These are phyloP conservation scores for Heterobasidion occidentale DNA, from an alignment of 1,284 basidiomycete genomes.

Conservation along the genomic window DNA sequence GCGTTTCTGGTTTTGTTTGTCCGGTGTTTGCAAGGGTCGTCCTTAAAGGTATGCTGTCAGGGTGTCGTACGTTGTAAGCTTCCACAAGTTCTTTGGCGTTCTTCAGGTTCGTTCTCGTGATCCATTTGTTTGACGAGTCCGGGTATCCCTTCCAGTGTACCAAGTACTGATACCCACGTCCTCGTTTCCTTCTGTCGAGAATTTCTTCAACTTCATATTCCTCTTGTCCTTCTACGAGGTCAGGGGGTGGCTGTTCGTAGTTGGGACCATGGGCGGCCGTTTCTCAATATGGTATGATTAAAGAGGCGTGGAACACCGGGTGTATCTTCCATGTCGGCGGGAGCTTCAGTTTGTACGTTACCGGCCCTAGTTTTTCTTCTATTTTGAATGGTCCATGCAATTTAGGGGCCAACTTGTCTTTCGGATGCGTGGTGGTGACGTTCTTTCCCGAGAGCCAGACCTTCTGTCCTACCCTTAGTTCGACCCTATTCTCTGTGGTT, in stretches of 20 bases:
- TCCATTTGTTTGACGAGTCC: too few species aligned
- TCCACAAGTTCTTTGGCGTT: too few species aligned
- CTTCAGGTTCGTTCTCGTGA: too few species aligned
- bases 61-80: too few species aligned
- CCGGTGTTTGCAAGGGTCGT: too few species aligned
- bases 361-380: background rate
- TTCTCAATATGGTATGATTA: constrained; percentile 7
- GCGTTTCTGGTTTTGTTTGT: too few species aligned
- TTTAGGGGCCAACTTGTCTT: background rate
- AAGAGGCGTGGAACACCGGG: constrained; percentile 5
- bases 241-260: background rate
- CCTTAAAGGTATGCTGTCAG: too few species aligned
- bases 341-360: background rate
- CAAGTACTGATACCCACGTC: too few species aligned
- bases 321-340: constrained; percentile 9
- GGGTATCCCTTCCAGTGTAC: too few species aligned
- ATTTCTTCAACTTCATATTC: background rate
- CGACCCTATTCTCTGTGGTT: too few species aligned
- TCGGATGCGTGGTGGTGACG: background rate
- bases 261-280: background rate
- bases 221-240: background rate
- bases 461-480: too few species aligned
- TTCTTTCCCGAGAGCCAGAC: background rate
- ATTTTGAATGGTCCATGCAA: background rate
- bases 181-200: too few species aligned